Percentiles rank a stretch among this genome's conserved stretches.
Conservation (phyloP, 2,329 filamentous ascomycete species). For the Zasmidium cellare region DNA sequence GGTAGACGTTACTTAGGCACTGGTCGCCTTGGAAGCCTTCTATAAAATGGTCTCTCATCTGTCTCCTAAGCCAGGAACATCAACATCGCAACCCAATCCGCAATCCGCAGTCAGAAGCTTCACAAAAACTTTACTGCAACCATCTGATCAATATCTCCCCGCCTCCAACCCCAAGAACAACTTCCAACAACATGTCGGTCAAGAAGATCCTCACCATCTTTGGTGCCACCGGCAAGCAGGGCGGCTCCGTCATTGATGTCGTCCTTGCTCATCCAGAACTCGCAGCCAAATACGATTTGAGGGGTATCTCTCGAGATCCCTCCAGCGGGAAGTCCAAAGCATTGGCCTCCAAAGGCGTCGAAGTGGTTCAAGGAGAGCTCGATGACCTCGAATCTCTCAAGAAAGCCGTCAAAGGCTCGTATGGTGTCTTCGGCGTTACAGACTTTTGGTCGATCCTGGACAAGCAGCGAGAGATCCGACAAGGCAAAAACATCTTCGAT, state of each 20-base stretch:
- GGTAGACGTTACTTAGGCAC: neutral
- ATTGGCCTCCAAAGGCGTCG: conserved; percentile 49
- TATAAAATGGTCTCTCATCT: neutral
- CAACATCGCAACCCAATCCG: too few relatives aligned
- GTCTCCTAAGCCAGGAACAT: neutral
- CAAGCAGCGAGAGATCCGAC: conserved; percentile 32
- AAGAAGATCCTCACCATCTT: conserved; percentile 56
- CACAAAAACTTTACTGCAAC: neutral
- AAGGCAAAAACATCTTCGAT: conserved; percentile 38
- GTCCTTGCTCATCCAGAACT: conserved; percentile 47
- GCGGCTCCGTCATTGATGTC: conserved; percentile 54
- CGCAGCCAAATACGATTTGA: conserved; percentile 52
- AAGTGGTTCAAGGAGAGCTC: conserved; percentile 56
- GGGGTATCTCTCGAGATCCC: conserved; percentile 57
- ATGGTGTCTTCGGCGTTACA: conserved; percentile 53
- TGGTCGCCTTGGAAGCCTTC: neutral
- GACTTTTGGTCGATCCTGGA: conserved; percentile 49
- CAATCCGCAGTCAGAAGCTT: neutral
- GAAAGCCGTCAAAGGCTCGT: conserved; percentile 46
- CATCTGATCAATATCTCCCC: too few relatives aligned
- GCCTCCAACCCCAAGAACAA: neutral
- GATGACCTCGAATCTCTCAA: conserved; percentile 48
- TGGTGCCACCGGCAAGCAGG: conserved; percentile 62
- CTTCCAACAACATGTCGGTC: conserved; percentile 16
- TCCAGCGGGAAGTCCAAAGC: conserved; percentile 46